Conservation (phyloP, 2,329 filamentous ascomycete genomes). For the Ophiostoma sp. region DNA sequence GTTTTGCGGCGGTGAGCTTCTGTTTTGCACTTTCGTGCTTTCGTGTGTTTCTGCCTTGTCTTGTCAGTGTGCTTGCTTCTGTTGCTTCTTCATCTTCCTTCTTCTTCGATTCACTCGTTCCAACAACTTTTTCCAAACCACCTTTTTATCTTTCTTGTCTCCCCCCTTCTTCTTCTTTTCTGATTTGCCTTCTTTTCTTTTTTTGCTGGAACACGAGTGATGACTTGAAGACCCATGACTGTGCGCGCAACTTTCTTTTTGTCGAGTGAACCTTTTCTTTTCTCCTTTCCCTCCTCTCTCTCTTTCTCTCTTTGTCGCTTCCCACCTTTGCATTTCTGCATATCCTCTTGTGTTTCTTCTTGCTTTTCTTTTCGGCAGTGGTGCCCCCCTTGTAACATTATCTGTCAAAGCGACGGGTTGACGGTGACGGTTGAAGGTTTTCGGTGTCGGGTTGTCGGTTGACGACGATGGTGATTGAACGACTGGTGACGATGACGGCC, state of each 20-base stretch:
- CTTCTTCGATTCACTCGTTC: conserved; percentile 15
- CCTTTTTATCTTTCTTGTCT: neutral
- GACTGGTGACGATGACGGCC: neutral
- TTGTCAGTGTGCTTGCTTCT: neutral
- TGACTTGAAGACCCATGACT: conserved; percentile 18
- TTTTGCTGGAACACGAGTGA: conserved; percentile 18
- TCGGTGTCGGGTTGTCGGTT: neutral
- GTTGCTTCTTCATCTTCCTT: neutral
- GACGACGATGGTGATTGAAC: too few relatives aligned
- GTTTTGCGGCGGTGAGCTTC: neutral
- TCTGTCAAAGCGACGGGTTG: neutral
- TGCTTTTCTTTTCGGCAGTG: neutral
- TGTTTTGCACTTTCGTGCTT: neutral
- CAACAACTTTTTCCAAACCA: neutral
- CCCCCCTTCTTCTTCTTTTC: neutral
- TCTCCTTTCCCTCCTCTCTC: neutral
- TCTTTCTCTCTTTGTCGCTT: neutral
- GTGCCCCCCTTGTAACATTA: conserved; percentile 4
- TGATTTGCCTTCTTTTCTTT: neutral
- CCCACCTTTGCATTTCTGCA: neutral
- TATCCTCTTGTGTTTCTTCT: neutral
- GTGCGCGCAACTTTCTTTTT: neutral
- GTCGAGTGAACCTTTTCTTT: neutral
- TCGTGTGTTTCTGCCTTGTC: neutral
- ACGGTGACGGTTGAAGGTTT: neutral